A percentile compares a stretch with the other conserved stretches of the same genome.
Evolutionary conservation across 805 yeast species (phyloP).

Genomic region (Candida ortonii): DNA sequence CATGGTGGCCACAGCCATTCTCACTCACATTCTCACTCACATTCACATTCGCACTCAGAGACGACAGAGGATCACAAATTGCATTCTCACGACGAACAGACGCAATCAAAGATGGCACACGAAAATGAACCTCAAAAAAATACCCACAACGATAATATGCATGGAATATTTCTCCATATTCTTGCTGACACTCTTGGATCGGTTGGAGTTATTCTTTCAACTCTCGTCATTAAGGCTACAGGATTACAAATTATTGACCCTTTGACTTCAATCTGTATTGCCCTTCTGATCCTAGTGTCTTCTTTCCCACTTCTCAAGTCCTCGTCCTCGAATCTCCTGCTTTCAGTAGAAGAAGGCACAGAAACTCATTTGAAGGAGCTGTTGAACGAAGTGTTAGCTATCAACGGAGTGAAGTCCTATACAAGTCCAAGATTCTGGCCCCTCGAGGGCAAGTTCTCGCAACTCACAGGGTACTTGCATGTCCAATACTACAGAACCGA

Average conservation of each 20-base stretch:
- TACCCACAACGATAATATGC: constrained; percentile 72
- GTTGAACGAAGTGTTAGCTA: constrained; percentile 61
- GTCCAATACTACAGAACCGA: constrained; percentile 56
- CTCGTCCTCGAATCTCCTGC: constrained; percentile 69
- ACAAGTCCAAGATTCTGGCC: constrained; percentile 95
- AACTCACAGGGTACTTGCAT: constrained; percentile 76
- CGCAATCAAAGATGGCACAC: too few species aligned
- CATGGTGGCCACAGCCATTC: constrained; percentile 27
- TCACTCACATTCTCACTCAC: constrained; percentile 27
- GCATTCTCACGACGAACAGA: constrained; percentile 4
- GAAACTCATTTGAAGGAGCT: constrained; percentile 64
- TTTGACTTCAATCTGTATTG: constrained; percentile 84
- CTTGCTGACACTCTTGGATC: constrained; percentile 96
- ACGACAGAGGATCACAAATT: too few species aligned
- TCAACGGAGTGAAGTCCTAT: constrained; percentile 81
- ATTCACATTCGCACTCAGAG: constrained; percentile 19
- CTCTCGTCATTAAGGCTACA: constrained; percentile 63
- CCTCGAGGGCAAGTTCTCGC: constrained; percentile 33
- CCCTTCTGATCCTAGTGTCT: constrained; percentile 71
- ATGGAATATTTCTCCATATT: constrained; percentile 90
- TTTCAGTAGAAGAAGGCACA: constrained; percentile 51
- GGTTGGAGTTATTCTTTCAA: constrained; percentile 92
- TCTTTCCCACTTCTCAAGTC: constrained; percentile 82
- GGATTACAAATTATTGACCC: constrained; percentile 87
- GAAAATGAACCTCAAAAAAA: too few species aligned